Base-by-base conservation (phyloP, 257 asterid genomes). In the Nicotiana knightiana region DNA sequence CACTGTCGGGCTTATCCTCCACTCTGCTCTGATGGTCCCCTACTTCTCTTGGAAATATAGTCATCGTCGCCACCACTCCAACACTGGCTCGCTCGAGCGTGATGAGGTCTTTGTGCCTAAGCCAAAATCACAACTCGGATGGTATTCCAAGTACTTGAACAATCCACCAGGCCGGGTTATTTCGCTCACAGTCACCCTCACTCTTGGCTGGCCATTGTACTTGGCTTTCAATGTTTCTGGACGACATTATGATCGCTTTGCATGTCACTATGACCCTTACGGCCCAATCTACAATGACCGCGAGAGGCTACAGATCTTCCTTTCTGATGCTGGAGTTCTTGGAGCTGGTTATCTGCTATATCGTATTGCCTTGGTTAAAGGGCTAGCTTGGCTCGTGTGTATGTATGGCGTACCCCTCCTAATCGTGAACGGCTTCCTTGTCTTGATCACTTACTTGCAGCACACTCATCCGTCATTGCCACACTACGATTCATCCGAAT, bases 11-110 rank as follows among this genome's bases (percentile, higher is more conserved):
- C 93, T 92, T 24, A 32, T 91, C 90, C 92, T 92, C 83, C 97
- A 92, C 86, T 92, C 97, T 5, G 86, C 92, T 71, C 91, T 92
- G 15, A 43, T 92, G 53, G 97, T 92, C 21, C 97, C 97, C 0
- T 92, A 92, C 82, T 92, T 92, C 91, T 90, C 97, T 0, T 92
- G 97, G 97, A 92, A 92, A 57, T 88, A 89, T 67, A 92, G 97
- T 83, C 97, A 92, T 66, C 90, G 94, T 4, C 88, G 97, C 37
- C 97, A 92, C 87, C 97, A 92, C 83, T 90, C 97, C 84, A 92
- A 91, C 88, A 92, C 94, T 0, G 97, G 93, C 21, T 92, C 94
- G 10, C 91, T 92, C n/a, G 93, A 92, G 57, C 91, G 91, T 0
- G 97, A 92, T 33, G 97, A 92, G 75, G 97, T 92, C 55, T 92